Conservation (phyloP, 768 basidiomycete species). For the Leucosporidium yakuticum region DNA sequence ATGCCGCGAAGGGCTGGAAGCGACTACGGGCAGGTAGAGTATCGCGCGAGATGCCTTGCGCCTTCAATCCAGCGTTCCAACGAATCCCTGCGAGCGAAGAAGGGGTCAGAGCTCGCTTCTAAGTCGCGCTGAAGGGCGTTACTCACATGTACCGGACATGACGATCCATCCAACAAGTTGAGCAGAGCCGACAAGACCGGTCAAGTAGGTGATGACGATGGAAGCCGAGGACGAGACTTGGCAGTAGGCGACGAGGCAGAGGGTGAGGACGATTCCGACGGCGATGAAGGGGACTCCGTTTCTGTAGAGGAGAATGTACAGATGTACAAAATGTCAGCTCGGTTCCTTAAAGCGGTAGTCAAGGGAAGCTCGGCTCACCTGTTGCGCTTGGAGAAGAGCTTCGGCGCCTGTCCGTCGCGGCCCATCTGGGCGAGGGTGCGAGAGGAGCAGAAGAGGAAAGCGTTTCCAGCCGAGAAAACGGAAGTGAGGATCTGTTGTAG, state of each 20-base stretch:
- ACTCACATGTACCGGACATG: slow-evolving; percentile 1
- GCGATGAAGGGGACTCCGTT: not conserved
- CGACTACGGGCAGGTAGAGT: not conserved
- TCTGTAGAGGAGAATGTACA: too few relatives aligned
- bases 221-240: slow-evolving; percentile 5
- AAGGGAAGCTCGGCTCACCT: too few relatives aligned
- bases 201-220: slow-evolving; percentile 6
- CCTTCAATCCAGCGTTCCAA: not conserved
- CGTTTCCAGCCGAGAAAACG: slow-evolving; percentile 2
- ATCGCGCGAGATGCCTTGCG: not conserved
- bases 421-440: slow-evolving; percentile 2
- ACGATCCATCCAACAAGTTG: slow-evolving; percentile 8
- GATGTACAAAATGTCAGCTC: too few relatives aligned
- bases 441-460: not conserved
- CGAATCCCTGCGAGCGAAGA: not conserved
- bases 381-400: not conserved
- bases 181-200: not conserved
- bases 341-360: too few relatives aligned
- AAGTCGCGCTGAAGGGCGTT: too few relatives aligned
- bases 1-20: not conserved
- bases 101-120: too few relatives aligned
- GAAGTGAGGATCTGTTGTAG: not conserved
- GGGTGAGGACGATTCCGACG: not conserved
- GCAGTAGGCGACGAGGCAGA: not conserved
- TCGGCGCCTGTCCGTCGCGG: not conserved